Base-by-base conservation (phyloP, 495 filamentous ascomycete species). In the Pyronema omphalodes region DNA sequence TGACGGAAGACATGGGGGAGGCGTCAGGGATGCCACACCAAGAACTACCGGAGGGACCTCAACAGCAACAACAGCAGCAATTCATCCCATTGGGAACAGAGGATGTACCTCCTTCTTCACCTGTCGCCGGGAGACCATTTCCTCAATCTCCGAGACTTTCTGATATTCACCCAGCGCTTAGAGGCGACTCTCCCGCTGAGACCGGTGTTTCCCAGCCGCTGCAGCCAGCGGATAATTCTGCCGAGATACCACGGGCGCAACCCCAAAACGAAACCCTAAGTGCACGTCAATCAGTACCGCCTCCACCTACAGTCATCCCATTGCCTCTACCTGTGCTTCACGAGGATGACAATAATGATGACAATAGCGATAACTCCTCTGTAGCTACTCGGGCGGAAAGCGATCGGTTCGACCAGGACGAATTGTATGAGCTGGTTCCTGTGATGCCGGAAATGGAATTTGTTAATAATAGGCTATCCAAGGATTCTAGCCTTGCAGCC, bases 381-480 rank as follows among this genome's bases (percentile, higher is more conserved):
- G 67, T 78, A 17, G 81, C 76, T 44, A 77, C 79, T 6, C 74
- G 77, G 66, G 77, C 75, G 9, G 80, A 79, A 43, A 67, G 67
- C 15, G 57, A 67, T 39, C 60, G 57, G 19, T 47, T 56, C 44
- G 36, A 57, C 7, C 41, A 60, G 17, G 39, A 36, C 19, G 44
- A 58, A 40, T 47, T 35, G 37, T 23, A 57, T 14, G 54, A 55
- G 51, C 23, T 29, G 23, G 33, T 41, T 34, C 23, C 34, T 34
- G 40, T 11, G 23, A 9, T 33, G 36, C 23, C 18, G 12, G 12
- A 36, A 36, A 9, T 52, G 11, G 36, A 41, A 5, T 11, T 50
- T n/a, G 12, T 34, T 34, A 9, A 3, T 3, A 47, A 47, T 19
- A 50, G 47, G 29, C 11, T 36, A 3, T 50, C 47, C 11, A 35